phyloP scores from a whole-genome alignment of 2,329 filamentous ascomycete genomes.

The Paracoccidioides lutzii region DNA sequence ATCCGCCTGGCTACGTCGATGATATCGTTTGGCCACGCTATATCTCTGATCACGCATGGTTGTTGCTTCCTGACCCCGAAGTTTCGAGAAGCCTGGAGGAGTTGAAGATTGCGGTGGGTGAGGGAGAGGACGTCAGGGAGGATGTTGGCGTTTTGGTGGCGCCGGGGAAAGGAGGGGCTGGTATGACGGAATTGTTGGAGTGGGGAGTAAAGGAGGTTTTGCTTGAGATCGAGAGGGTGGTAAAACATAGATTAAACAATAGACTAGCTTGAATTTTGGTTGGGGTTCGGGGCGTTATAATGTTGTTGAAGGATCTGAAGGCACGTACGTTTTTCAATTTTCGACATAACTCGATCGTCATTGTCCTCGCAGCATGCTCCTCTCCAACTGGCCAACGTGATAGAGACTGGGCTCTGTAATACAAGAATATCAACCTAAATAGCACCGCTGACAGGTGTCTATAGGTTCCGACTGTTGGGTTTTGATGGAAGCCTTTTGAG shows the following conservation, averaged over 20 bases:
- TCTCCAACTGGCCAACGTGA: too few relatives aligned
- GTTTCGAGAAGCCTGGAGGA: constrained; percentile 13
- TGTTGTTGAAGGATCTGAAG: too few relatives aligned
- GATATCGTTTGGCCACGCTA: constrained; percentile 95
- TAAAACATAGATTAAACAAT: not conserved
- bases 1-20: constrained; percentile 89
- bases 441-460: too few relatives aligned
- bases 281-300: too few relatives aligned
- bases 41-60: constrained; percentile 62
- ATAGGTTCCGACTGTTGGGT: too few relatives aligned
- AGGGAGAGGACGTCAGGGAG: constrained; percentile 32
- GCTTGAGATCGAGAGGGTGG: constrained; percentile 17
- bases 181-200: constrained; percentile 49
- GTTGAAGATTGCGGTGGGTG: constrained; percentile 19
- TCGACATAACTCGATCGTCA: too few relatives aligned
- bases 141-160: constrained; percentile 33
- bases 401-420: too few relatives aligned
- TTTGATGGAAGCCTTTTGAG: too few relatives aligned
- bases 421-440: too few relatives aligned
- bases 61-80: constrained; percentile 51
- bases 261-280: too few relatives aligned
- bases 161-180: constrained; percentile 40
- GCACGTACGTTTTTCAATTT: too few relatives aligned
- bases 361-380: too few relatives aligned
- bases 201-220: constrained; percentile 58